A percentile compares a stretch with the other conserved stretches of the same genome.
These are phyloP conservation scores for Collybia mongolica DNA, from an alignment of 768 basidiomycete species.

Conservation along the genomic window DNA sequence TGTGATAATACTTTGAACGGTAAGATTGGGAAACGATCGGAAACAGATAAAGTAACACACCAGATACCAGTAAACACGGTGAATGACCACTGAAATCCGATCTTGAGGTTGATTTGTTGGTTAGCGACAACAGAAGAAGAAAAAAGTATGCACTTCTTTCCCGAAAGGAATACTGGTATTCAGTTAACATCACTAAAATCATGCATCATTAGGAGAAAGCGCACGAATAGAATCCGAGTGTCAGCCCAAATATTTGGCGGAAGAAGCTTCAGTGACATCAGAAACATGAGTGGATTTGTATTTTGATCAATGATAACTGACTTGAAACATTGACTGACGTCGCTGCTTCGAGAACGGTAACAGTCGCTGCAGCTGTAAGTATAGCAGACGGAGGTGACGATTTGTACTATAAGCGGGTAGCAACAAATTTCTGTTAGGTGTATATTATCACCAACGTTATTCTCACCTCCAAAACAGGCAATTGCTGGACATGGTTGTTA, in stretches of 20 bases:
- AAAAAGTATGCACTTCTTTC: conserved; percentile 20
- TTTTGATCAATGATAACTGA: conserved; percentile 11
- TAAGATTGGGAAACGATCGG: too few relatives aligned
- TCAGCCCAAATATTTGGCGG: conserved; percentile 34
- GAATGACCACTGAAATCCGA: conserved; percentile 37
- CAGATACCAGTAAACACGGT: conserved; percentile 34
- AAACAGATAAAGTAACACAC: conserved; percentile 14
- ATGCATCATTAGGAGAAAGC: not conserved
- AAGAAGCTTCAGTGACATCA: conserved; percentile 24
- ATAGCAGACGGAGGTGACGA: conserved; percentile 34
- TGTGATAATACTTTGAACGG: too few relatives aligned
- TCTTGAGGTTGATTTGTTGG: conserved; percentile 14
- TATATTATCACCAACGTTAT: too few relatives aligned
- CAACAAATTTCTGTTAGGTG: not conserved
- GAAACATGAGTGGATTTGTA: not conserved
- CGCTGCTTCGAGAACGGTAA: conserved; percentile 33
- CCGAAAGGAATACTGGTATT: conserved; percentile 32
- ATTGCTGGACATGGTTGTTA: conserved; percentile 19
- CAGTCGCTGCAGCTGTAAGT: conserved; percentile 40
- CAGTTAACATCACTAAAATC: not conserved
- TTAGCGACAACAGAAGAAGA: not conserved
- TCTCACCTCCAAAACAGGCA: conserved; percentile 35
- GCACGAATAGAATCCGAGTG: conserved; percentile 38
- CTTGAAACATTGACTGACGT: conserved; percentile 39
- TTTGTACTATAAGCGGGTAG: conserved; percentile 25